Conservation (phyloP, 257 asterid genomes). For the Cinchona pubescens region DNA sequence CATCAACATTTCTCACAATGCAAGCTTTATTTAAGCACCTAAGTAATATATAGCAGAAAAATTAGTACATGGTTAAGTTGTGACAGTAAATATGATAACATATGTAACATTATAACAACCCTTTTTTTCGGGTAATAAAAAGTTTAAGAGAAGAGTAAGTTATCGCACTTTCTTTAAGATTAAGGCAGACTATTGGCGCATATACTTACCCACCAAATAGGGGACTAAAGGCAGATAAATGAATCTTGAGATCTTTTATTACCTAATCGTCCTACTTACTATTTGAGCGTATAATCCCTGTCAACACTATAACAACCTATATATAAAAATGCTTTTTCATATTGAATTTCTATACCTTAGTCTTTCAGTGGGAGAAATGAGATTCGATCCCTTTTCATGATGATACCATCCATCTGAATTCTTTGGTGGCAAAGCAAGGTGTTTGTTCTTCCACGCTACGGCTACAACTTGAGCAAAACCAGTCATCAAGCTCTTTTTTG, state of each 20-base stretch:
- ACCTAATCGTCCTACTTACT: no score
- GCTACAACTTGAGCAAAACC: constrained; percentile 47
- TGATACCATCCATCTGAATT: constrained; percentile 28
- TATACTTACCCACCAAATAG: no score
- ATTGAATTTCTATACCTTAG: constrained; percentile 37
- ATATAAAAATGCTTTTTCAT: neutral
- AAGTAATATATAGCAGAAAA: no score
- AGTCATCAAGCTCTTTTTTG: constrained; percentile 52
- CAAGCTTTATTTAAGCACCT: constrained; percentile 60
- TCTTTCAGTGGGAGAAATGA: constrained; percentile 34
- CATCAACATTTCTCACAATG: constrained; percentile 35
- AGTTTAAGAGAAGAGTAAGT: no score
- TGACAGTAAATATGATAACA: neutral
- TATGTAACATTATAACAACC: neutral
- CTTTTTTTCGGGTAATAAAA: no score
- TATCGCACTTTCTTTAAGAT: no score
- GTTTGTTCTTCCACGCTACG: constrained; percentile 51
- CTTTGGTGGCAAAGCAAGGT: constrained; percentile 25
- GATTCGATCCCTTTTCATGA: constrained; percentile 31
- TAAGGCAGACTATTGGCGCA: no score
- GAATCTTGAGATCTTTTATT: no score
- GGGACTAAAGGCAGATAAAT: no score
- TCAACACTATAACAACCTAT: neutral
- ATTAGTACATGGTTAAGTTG: no score
- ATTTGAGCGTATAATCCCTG: no score